Evolutionary conservation across 2,329 filamentous ascomycete genomes (phyloP).

Genomic region (Sordariomycetes sp.): DNA sequence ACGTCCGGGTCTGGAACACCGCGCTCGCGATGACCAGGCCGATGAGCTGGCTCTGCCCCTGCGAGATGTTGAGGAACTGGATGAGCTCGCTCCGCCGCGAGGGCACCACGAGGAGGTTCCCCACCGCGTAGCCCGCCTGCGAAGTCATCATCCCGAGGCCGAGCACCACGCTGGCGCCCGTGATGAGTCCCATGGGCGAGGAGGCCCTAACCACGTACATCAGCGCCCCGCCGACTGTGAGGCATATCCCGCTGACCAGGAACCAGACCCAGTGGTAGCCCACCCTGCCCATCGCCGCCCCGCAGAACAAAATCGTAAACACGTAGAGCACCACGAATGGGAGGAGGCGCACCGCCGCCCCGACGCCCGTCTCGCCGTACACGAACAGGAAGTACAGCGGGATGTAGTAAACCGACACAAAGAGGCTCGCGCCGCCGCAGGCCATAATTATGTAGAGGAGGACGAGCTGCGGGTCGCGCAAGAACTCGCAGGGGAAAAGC

Average conservation of each 20-base stretch:
- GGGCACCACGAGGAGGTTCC: conserved; percentile 10
- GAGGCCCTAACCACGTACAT: conserved; percentile 8
- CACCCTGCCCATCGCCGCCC: conserved; percentile 9
- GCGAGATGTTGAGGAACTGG: neutral
- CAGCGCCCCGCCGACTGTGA: conserved; percentile 6
- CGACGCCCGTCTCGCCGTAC: conserved; percentile 8
- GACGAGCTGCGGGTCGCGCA: conserved; percentile 5
- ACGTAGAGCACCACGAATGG: conserved; percentile 10
- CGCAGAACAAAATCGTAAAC: conserved; percentile 7
- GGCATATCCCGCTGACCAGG: conserved; percentile 7
- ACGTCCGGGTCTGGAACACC: neutral
- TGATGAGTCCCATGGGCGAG: conserved; percentile 13
- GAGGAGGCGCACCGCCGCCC: conserved; percentile 9
- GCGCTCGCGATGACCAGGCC: neutral
- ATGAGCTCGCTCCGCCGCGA: neutral
- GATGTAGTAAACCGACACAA: conserved; percentile 10
- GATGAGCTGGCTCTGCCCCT: neutral
- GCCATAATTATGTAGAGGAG: conserved; percentile 9
- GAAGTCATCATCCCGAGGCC: no score
- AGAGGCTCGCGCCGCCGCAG: conserved; percentile 6
- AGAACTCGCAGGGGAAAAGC: conserved; percentile 19
- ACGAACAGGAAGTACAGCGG: conserved; percentile 12
- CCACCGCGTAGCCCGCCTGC: conserved; percentile 1
- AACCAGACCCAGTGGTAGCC: conserved; percentile 9
- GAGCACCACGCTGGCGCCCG: conserved; percentile 6